Evolutionary conservation across 1,284 basidiomycete genomes (phyloP).

Genomic region (Pyrrhoderma noxium): DNA sequence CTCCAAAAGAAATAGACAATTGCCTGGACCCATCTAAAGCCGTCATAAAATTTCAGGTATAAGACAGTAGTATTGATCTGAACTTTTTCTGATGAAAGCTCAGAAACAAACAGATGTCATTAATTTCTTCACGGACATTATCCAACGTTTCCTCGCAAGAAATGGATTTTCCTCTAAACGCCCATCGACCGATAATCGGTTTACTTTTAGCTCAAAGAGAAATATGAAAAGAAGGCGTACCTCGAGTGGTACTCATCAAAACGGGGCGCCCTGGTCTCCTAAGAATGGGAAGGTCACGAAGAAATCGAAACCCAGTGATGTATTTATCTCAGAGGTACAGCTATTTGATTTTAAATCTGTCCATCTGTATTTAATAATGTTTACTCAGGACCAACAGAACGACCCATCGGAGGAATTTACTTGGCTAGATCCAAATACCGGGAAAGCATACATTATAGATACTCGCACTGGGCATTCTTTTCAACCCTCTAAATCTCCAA

Average conservation of each 20-base stretch:
- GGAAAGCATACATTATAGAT: conserved; percentile 66
- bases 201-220: conserved; percentile 16
- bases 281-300: background rate
- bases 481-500: no score
- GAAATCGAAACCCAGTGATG: background rate
- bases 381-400: no score
- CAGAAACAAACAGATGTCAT: conserved; percentile 50
- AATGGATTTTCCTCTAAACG: conserved; percentile 46
- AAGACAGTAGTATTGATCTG: conserved; percentile 17
- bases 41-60: conserved; percentile 60
- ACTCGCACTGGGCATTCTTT: conserved; percentile 52
- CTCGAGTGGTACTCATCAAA: background rate
- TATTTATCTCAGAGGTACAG: background rate
- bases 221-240: conserved; percentile 35
- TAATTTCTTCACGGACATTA: conserved; percentile 48
- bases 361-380: no score
- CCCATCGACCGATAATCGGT: background rate
- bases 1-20: conserved; percentile 64
- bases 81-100: conserved; percentile 3
- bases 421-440: conserved; percentile 60
- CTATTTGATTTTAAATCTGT: no score
- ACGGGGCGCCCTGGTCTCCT: background rate
- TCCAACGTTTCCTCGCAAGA: conserved; percentile 58
- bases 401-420: conserved; percentile 26
- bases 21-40: conserved; percentile 72